Base-by-base conservation (phyloP, 2,329 filamentous ascomycete genomes). In the Ophiocordyceps australis region DNA sequence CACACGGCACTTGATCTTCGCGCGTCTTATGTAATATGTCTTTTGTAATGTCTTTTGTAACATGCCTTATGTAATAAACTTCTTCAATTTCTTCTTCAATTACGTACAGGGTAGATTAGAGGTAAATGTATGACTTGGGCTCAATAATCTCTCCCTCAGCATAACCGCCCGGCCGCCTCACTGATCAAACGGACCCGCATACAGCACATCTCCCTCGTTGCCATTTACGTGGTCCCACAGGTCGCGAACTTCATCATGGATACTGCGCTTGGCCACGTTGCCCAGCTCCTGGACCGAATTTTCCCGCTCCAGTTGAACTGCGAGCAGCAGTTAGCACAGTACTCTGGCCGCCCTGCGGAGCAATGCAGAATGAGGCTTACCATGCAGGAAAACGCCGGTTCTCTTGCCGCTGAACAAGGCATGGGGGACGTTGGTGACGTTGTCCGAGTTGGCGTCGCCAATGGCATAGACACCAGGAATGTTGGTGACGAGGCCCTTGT, bases 341-440 rank as follows among this genome's bases (percentile, higher is more conserved):
- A n/a, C 14, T 8, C 3, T 3, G 9, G 6, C 14, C 14, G 4
- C n/a, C 16, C 9, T 6, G 14, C 12, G 18, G 17, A n/a, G n/a
- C n/a, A n/a, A n/a, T n/a, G n/a, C n/a, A n/a, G n/a, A n/a, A n/a
- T n/a, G 8, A 20, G 2, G 47, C 62, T 50, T 38, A 68, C 65
- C 54, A 34, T 74, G 68, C 5, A 68, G 30, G 25, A 47, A 66
- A 1, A 74, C 65, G 5, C 62, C 66, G 0, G 65, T 51, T 17
- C 56, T 44, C 53, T 74, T 74, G 3, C 66, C 68, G 9, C 50
- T 62, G 37, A 52, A 73, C 37, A 74, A 55, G 0, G 69, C 68
- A 32, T 72, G 67, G 0, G 65, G 65, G 1, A 73, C 58, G 33
- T 73, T 74, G 4, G 65, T 71, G 7, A 53, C 49, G n/a, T 60